Percentiles rank a stretch among this genome's conserved stretches.
Evolutionary conservation across 2,329 filamentous ascomycete species (phyloP).

Genomic region (Beauveria medogensis): DNA sequence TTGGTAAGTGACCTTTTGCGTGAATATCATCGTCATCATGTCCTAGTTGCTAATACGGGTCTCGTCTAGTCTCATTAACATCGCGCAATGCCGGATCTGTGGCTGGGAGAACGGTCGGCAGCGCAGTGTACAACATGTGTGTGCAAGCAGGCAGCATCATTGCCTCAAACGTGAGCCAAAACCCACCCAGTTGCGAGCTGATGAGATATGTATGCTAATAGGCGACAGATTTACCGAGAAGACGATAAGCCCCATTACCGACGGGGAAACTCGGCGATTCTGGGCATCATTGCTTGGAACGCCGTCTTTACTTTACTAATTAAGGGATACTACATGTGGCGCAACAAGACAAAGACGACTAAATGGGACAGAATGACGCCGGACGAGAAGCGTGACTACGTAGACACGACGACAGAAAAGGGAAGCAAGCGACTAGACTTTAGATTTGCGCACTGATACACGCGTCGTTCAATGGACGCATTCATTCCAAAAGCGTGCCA

Average conservation of each 20-base stretch:
- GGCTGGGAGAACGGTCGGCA: slow-evolving; percentile 51
- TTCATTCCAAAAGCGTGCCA: background rate
- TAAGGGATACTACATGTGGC: slow-evolving; percentile 26
- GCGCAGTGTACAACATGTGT: slow-evolving; percentile 55
- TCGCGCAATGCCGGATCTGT: slow-evolving; percentile 52
- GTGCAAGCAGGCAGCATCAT: slow-evolving; percentile 36
- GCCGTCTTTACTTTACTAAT: slow-evolving; percentile 22
- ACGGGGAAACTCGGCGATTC: slow-evolving; percentile 44
- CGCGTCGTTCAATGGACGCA: background rate
- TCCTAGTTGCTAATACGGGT: background rate
- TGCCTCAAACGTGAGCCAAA: slow-evolving; percentile 22
- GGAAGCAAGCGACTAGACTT: slow-evolving; percentile 34
- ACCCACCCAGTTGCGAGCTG: background rate
- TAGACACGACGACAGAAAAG: slow-evolving; percentile 27
- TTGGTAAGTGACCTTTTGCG: background rate
- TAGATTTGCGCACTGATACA: slow-evolving; percentile 24
- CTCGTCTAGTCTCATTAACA: background rate
- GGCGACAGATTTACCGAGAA: slow-evolving; percentile 25
- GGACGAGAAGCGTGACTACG: slow-evolving; percentile 24
- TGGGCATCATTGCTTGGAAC: slow-evolving; percentile 36
- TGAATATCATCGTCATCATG: background rate
- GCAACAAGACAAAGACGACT: slow-evolving; percentile 27
- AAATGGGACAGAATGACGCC: slow-evolving; percentile 37
- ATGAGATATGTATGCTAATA: background rate
- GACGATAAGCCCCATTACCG: slow-evolving; percentile 19